phyloP scores from a whole-genome alignment of 768 basidiomycete species.

The Boletus vinaceobasis region DNA sequence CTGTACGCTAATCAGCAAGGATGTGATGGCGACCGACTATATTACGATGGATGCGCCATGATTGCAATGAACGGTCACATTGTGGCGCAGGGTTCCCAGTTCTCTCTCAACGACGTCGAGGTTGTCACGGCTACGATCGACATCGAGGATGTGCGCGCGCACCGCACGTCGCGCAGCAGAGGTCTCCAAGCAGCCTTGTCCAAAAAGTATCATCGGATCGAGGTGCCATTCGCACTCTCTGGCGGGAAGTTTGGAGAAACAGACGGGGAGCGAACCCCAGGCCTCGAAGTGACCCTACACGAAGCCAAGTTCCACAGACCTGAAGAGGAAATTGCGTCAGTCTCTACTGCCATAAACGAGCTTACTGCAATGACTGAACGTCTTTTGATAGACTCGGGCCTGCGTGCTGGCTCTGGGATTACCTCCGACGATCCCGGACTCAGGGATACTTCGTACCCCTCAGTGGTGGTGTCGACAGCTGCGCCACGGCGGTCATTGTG shows the following conservation, averaged over 20 bases:
- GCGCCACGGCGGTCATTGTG: slow-evolving; percentile 93
- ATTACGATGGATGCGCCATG: slow-evolving; percentile 97
- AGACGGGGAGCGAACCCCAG: slow-evolving; percentile 47
- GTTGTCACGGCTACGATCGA: slow-evolving; percentile 95
- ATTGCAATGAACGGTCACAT: slow-evolving; percentile 93
- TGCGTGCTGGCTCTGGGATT: slow-evolving; percentile 99
- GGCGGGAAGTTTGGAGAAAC: slow-evolving; percentile 69
- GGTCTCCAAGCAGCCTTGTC: slow-evolving; percentile 84
- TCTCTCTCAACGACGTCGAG: slow-evolving; percentile 93
- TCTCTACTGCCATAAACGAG: background rate
- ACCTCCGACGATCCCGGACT: slow-evolving; percentile 86
- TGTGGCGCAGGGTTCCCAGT: slow-evolving; percentile 94
- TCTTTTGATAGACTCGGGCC: slow-evolving; percentile 71
- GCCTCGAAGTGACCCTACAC: slow-evolving; percentile 44
- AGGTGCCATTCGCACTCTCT: slow-evolving; percentile 76
- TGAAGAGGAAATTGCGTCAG: slow-evolving; percentile 97
- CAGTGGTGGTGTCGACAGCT: slow-evolving; percentile 96
- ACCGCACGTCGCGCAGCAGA: slow-evolving; percentile 78
- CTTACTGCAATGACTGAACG: background rate
- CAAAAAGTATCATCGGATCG: slow-evolving; percentile 75
- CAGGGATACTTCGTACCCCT: slow-evolving; percentile 96
- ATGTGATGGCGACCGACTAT: slow-evolving; percentile 95
- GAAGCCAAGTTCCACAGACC: slow-evolving; percentile 65
- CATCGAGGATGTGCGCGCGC: slow-evolving; percentile 92
- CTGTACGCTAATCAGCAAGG: slow-evolving; percentile 99